Conservation (phyloP, 108 stramenopile genomes). For the Stephanodiscus triporus region DNA sequence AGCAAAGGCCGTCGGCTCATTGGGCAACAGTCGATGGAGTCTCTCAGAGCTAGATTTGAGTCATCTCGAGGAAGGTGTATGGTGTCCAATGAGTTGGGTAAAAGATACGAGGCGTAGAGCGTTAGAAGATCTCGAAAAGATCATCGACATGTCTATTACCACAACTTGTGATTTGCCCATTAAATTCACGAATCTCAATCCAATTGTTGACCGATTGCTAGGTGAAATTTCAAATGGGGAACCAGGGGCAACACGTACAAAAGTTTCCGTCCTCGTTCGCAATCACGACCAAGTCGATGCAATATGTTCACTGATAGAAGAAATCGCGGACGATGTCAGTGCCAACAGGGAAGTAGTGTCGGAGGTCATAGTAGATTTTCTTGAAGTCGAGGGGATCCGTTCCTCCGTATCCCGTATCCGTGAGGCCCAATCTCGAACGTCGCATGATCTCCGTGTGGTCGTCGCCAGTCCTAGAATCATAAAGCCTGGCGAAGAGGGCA, state of each 20-base stretch:
- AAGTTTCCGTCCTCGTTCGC: slow-evolving; percentile 58
- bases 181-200: slow-evolving; percentile 2
- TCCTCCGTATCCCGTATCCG: slow-evolving; percentile 61
- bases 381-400: slow-evolving; percentile 71
- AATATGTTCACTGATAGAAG: slow-evolving; percentile 60
- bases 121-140: slow-evolving; percentile 42
- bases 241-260: slow-evolving; percentile 5
- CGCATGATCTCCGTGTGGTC: slow-evolving; percentile 36
- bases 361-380: slow-evolving; percentile 80
- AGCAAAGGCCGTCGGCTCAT: slow-evolving; percentile 66
- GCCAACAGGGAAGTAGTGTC: slow-evolving; percentile 17
- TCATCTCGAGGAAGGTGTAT: slow-evolving; percentile 45
- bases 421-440: slow-evolving; percentile 23
- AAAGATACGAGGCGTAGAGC: slow-evolving; percentile 66
- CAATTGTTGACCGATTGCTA: slow-evolving; percentile 35
- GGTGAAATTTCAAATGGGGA: slow-evolving; percentile 10
- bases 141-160: not conserved
- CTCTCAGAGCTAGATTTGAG: slow-evolving; percentile 44
- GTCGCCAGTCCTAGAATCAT: slow-evolving; percentile 76
- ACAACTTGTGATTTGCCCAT: not conserved
- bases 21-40: slow-evolving; percentile 62
- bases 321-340: no score
- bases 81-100: slow-evolving; percentile 69
- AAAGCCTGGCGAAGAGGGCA: slow-evolving; percentile 74
- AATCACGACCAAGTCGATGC: slow-evolving; percentile 62